Evolutionary conservation across 345 rosid genomes (phyloP), one percentile per base, ranked within the genome.

Genomic region (Eucalyptus lansdowneana): DNA sequence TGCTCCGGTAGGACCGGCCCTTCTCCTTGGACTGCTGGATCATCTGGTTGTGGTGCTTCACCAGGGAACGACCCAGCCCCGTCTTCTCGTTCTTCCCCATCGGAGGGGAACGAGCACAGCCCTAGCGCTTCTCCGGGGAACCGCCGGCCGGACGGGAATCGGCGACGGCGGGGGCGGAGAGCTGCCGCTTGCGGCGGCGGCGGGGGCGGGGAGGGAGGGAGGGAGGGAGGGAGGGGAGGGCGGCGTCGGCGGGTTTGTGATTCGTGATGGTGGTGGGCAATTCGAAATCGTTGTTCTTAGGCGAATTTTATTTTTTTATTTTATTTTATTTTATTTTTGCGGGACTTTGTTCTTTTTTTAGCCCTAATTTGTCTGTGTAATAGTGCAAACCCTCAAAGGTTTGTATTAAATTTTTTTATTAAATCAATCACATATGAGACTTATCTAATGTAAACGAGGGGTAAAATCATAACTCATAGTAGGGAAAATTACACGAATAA

Each of bases 41-140:
- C 98, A 95, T 95, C 69, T 96, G 96, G 92, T 96, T 97, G 88
- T 97, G 98, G 91, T 97, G 99, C 95, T 95, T 97, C 94, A 97
- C 98, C 87, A 96, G 89, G 5, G 98, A 91, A 88, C 99, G 93
- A 3, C 99, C 99, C 2, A 98, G 93, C 87, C 93, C 93, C 17
- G 96, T 91, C 93, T 98, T 97, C 92, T 94, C 96, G 88, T 91
- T 96, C 96, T 97, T 96, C 90, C 97, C 98, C 99, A 95, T 96
- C 81, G 90, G 86, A 62, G 47, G 37, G 34, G 0, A 3, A 19
- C 27, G 3, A 53, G 47, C 29, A 24, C 0, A 50, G 37, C 47
- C 42, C 58, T 53, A n/a, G n/a, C 45, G 58, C 58, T 53, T 53
- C 37, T 50, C 25, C 29, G 16, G 15, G 47, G 27, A 76, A 21